phyloP scores from a whole-genome alignment of 148 eudicot genomes.

The Rhododendron mucronatum region DNA sequence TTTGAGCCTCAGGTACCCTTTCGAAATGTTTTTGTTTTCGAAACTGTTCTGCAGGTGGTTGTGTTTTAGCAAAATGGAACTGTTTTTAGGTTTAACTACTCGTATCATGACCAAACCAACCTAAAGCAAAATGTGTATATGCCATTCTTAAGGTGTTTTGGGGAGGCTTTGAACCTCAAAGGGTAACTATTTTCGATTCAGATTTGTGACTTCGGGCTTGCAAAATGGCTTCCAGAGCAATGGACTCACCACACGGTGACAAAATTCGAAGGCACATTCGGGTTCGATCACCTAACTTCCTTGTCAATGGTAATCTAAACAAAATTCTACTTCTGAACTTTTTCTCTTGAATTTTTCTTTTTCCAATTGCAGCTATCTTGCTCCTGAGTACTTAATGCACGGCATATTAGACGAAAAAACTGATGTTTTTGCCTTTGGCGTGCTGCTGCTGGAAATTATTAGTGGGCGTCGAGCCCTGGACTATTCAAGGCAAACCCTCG shows the following conservation, averaged over 20 bases:
- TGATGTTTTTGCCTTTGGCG: slow-evolving; percentile 85
- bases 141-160: slow-evolving; percentile 7
- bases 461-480: slow-evolving; percentile 89
- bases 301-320: neutral
- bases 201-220: slow-evolving; percentile 96
- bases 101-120: neutral
- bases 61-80: neutral
- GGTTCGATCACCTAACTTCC: slow-evolving; percentile 35
- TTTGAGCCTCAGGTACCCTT: slow-evolving; percentile 74
- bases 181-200: slow-evolving; percentile 28
- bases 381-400: slow-evolving; percentile 94
- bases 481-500: slow-evolving; percentile 87
- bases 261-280: slow-evolving; percentile 88
- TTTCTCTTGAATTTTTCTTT: neutral
- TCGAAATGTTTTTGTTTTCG: neutral
- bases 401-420: slow-evolving; percentile 91
- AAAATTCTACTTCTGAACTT: neutral
- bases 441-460: slow-evolving; percentile 73
- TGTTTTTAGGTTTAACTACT: neutral
- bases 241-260: slow-evolving; percentile 89
- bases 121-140: neutral
- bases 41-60: neutral
- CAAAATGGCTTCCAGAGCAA: slow-evolving; percentile 89
- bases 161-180: slow-evolving; percentile 11
- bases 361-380: slow-evolving; percentile 52